These are phyloP conservation scores for Chaetomium sp. DNA, from an alignment of 2,329 filamentous ascomycete species.

Conservation along the genomic window DNA sequence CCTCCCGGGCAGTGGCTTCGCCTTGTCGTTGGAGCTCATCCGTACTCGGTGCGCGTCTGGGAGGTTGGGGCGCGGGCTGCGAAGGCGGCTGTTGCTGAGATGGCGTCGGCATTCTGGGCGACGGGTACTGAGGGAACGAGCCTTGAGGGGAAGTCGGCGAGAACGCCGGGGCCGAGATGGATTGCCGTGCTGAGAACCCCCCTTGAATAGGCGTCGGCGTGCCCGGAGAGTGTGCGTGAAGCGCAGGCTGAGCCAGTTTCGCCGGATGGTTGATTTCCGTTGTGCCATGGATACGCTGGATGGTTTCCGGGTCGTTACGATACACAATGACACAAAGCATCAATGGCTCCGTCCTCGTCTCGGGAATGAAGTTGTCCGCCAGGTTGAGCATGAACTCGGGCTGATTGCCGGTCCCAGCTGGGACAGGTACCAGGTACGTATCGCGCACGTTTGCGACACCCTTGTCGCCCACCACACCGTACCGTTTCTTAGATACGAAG, in stretches of 20 bases:
- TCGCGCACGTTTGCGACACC: constrained; percentile 72
- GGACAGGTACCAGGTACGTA: constrained; percentile 83
- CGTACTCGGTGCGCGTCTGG: constrained; percentile 30
- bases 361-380: constrained; percentile 74
- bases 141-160: constrained; percentile 46
- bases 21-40: constrained; percentile 43
- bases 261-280: constrained; percentile 3
- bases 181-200: constrained; percentile 35
- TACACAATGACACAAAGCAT: constrained; percentile 82
- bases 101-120: constrained; percentile 22
- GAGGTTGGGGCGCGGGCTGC: constrained; percentile 24
- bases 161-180: constrained; percentile 45
- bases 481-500: constrained; percentile 73
- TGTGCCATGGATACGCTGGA: constrained; percentile 32
- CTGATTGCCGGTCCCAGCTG: constrained; percentile 61
- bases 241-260: constrained; percentile 1
- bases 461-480: constrained; percentile 80
- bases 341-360: constrained; percentile 64
- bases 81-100: constrained; percentile 26
- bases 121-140: constrained; percentile 26
- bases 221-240: constrained; percentile 12
- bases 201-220: constrained; percentile 33
- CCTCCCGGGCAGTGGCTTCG: constrained; percentile 51
- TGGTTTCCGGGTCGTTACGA: constrained; percentile 48
- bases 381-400: constrained; percentile 86